Evolutionary conservation across 345 rosid species (phyloP).

Genomic region (Turnera subulata): DNA sequence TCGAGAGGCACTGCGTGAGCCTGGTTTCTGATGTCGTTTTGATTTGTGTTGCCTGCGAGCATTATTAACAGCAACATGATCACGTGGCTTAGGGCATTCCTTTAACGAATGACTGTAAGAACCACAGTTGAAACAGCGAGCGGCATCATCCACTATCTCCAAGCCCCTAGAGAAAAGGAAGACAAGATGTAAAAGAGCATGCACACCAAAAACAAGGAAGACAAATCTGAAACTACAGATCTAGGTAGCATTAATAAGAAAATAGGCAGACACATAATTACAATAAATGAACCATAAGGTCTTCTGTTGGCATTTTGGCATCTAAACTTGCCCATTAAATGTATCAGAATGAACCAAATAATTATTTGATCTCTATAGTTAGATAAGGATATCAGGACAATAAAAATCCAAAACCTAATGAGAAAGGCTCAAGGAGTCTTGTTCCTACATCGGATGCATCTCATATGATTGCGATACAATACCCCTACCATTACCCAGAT

Average conservation of each 20-base stretch:
- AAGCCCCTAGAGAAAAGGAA: constrained; percentile 50
- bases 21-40: constrained; percentile 55
- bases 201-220: not conserved
- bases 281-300: too few species aligned
- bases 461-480: too few species aligned
- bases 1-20: constrained; percentile 50
- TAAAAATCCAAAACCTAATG: too few species aligned
- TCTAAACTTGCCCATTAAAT: too few species aligned
- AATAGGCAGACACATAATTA: too few species aligned
- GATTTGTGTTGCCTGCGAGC: constrained; percentile 78
- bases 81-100: constrained; percentile 87
- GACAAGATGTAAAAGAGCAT: constrained; percentile 11
- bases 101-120: constrained; percentile 80
- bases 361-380: too few species aligned
- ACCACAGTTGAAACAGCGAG: constrained; percentile 94
- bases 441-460: too few species aligned
- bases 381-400: too few species aligned
- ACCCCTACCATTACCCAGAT: too few species aligned
- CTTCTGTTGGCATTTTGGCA: too few species aligned
- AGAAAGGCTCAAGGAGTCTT: too few species aligned
- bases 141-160: constrained; percentile 66
- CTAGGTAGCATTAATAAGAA: not conserved
- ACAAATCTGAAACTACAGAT: not conserved
- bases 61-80: constrained; percentile 65
- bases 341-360: too few species aligned